Conservation (phyloP, 352 stramenopile species). For the Phytopythium litorale region DNA sequence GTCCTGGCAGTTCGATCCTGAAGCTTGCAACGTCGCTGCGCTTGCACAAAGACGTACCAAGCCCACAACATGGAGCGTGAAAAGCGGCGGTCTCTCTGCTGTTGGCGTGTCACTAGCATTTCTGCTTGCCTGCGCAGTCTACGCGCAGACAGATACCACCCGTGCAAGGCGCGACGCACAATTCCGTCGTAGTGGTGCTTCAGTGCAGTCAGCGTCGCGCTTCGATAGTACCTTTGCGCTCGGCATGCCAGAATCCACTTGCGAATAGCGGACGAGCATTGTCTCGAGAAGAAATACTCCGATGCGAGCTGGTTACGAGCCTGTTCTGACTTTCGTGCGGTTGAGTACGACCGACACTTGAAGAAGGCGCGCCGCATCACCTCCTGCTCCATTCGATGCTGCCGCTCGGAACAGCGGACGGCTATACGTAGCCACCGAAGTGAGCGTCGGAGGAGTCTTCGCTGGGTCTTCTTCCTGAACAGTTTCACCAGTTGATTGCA, state of each 20-base stretch:
- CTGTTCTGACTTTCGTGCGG: constrained; percentile 9
- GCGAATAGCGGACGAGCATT: background rate
- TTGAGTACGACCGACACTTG: background rate
- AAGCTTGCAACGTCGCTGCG: background rate
- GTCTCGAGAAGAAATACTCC: constrained; percentile 1
- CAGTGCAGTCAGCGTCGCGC: background rate
- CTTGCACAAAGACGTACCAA: background rate
- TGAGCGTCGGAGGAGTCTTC: constrained; percentile 6
- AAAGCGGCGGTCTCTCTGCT: background rate
- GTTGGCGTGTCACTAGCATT: background rate
- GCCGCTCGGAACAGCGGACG: constrained; percentile 6
- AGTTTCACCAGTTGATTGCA: constrained; percentile 34
- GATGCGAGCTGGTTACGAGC: background rate
- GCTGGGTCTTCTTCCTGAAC: constrained; percentile 33
- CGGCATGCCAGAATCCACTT: background rate
- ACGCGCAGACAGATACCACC: constrained; percentile 2
- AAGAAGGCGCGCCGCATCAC: constrained; percentile 1
- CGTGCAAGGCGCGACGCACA: background rate
- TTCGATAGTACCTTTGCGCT: background rate
- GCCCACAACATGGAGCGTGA: background rate
- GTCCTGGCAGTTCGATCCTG: background rate
- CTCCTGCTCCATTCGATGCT: constrained; percentile 8
- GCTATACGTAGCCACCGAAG: constrained; percentile 19
- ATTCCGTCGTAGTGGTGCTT: constrained; percentile 3
- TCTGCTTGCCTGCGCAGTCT: background rate